Conservation (phyloP, 2,329 filamentous ascomycete species). For the Exophiala aquamarina region DNA sequence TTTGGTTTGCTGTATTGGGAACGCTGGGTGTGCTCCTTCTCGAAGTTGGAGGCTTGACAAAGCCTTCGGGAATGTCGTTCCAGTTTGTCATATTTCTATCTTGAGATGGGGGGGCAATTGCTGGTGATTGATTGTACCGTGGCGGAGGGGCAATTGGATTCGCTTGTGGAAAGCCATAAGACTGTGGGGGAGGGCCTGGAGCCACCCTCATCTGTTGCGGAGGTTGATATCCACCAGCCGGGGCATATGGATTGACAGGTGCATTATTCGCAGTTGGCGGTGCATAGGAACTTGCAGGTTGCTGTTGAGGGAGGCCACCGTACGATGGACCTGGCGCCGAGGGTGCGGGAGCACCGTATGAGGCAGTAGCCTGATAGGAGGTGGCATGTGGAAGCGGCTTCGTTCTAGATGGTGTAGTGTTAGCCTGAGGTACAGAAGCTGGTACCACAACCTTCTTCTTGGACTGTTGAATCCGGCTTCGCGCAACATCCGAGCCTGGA, state of each 20-base stretch:
- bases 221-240: constrained; percentile 57
- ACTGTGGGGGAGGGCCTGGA: constrained; percentile 38
- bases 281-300: constrained; percentile 28
- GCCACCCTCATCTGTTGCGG: constrained; percentile 46
- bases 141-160: constrained; percentile 60
- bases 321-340: constrained; percentile 24
- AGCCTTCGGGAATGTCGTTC: constrained; percentile 89
- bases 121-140: constrained; percentile 65
- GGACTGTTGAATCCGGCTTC: constrained; percentile 80
- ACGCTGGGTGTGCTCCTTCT: constrained; percentile 73
- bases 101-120: constrained; percentile 65
- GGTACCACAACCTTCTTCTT: constrained; percentile 60
- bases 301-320: constrained; percentile 4
- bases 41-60: constrained; percentile 70
- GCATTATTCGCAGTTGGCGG: constrained; percentile 35
- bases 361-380: constrained; percentile 36
- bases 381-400: constrained; percentile 44
- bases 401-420: constrained; percentile 39
- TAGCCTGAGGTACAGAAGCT: constrained; percentile 44
- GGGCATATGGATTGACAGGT: constrained; percentile 35
- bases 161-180: constrained; percentile 37
- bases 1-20: constrained; percentile 63
- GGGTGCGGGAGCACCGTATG: constrained; percentile 28
- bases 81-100: constrained; percentile 75
- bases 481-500: constrained; percentile 80